phyloP scores from a whole-genome alignment of 176 grass and related monocot species.

The sorghum (Sorghum bicolor) region Sorghum_bicolor_NCBIv3 NC_012873.2:60146001-60146500 shows the following conservation, averaged over 20 bases:
- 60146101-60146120: conserved; percentile 58
- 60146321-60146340: not conserved
- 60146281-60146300: not conserved
- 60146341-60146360: not conserved
- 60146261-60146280: not conserved
- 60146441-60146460: not conserved
- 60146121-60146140: not conserved
- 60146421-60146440: not conserved
- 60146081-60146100: conserved; percentile 26
- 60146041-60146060: conserved; percentile 37
- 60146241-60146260: not conserved
- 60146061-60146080: conserved; percentile 15
- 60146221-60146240: not conserved
- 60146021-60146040: conserved; percentile 20
- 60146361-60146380: not conserved
- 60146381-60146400: not conserved
- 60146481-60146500: not conserved
- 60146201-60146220: not conserved
- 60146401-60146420: not conserved
- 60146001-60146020: conserved; percentile 27
- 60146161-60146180: not conserved
- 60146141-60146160: not conserved
- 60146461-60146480: not conserved
- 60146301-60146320: not conserved
- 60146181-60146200: not conserved